Conservation (phyloP, 202 grass and related monocot species). For the Eragrostis tef region DNA sequence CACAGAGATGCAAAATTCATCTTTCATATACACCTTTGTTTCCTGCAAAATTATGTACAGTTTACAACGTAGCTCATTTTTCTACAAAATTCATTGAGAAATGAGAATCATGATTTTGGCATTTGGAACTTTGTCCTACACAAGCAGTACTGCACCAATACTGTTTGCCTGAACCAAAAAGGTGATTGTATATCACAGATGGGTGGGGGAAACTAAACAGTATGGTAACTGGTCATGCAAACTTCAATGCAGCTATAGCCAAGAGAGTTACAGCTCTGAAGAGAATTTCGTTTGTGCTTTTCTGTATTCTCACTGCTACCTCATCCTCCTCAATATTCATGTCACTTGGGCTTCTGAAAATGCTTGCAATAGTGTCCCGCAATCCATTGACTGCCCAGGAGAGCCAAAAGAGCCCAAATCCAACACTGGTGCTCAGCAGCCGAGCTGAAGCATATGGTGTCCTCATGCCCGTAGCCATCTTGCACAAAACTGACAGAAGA, state of each 20-base stretch:
- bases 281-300: conserved; percentile 64
- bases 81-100: too few relatives aligned
- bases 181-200: conserved; percentile 27
- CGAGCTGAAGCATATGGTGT: conserved; percentile 56
- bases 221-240: conserved; percentile 45
- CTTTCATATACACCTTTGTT: conserved; percentile 40
- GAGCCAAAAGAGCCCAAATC: conserved; percentile 89
- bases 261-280: conserved; percentile 64
- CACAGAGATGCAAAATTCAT: conserved; percentile 2
- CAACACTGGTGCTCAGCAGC: conserved; percentile 71
- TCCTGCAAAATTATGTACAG: conserved; percentile 57
- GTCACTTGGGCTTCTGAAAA: conserved; percentile 60
- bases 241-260: conserved; percentile 73
- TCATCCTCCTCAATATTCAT: conserved; percentile 63
- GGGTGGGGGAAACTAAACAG: conserved; percentile 1
- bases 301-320: conserved; percentile 56
- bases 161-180: conserved; percentile 44
- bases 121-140: conserved; percentile 43
- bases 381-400: conserved; percentile 72
- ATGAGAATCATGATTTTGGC: conserved; percentile 18
- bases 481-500: conserved; percentile 83
- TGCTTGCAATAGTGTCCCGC: conserved; percentile 64
- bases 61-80: conserved; percentile 45
- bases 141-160: conserved; percentile 23
- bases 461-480: conserved; percentile 51